Evolutionary conservation across 768 basidiomycete species (phyloP), one percentile per base, ranked within the genome.

Genomic region (Coprinopsis strossmayeri): DNA sequence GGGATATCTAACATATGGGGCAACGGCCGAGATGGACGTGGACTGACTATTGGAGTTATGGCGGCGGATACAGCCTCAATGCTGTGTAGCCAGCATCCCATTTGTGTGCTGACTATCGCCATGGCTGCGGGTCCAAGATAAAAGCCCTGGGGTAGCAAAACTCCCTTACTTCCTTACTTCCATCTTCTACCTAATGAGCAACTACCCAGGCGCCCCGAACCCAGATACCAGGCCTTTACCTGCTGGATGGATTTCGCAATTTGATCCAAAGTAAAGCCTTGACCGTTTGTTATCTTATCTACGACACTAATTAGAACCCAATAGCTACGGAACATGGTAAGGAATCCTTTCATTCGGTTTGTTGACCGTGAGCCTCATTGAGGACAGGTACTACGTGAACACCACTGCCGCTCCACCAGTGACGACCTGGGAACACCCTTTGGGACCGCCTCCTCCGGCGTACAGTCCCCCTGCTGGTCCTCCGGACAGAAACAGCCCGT

Each of bases 321-420:
- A 44, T 46, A 59, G 62, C 46, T 87, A 87, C 59, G 75, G 72
- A 53, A 63, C 79, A 53, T 89, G 86, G 86, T 87, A 52, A 42
- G 72, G 61, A n/a, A n/a, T 42, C 48, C 27, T 21, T 18, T 4
- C 28, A 46, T 38, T 38, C 48, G 48, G 25, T 28, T 20, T 43
- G 25, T 21, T 18, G 10, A 30, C 38, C 30, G 21, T n/a, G 35
- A 20, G 34, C 24, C 24, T 15, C 9, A 43, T 28, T 0, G n/a
- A 13, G 27, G 9, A 23, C 52, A 89, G 87, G 87, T 90, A 78
- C 70, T 90, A 90, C 54, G 84, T 90, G 38, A 79, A 89, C 56
- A 85, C 83, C 0, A 62, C 57, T 21, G 73, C 76, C 38, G 65
- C 71, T 15, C 86, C 87, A 3, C 82, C 84, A 0, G 71, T 74